Evolutionary conservation across 495 filamentous ascomycete species (phyloP), one percentile per base, ranked within the genome.

Genomic region (Penicillium chermesinum): DNA sequence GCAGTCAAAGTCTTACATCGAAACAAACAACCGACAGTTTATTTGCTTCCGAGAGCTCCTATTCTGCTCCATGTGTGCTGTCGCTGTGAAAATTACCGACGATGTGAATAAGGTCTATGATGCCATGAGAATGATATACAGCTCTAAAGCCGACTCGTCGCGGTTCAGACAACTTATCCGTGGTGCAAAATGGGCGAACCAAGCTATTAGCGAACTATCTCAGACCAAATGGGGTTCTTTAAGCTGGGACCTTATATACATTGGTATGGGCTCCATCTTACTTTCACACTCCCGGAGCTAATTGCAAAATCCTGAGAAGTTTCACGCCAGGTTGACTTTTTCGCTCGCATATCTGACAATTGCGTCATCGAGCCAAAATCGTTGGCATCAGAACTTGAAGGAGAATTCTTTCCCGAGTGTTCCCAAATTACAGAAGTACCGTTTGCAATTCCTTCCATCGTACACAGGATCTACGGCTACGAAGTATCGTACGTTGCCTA

Each of bases 121-220:
- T 12, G 30, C 12, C 8, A 45, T 45, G 43, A 30, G 17, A 34
- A 19, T 16, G 3, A 33, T 45, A 13, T 45, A 35, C 21, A 17
- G 17, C 3, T 45, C 2, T 9, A 19, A 45, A 5, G 43, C 43
- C 32, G 1, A 14, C 1, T 37, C 32, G 19, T 7, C 35, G 17
- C 18, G 27, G 30, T 34, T 36, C 6, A 45, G 43, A 22, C 7
- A 3, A 37, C 43, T 33, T 18, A 45, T 45, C 25, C 43, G 32
- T 34, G 43, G 43, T 45, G 43, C 43, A 1, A 45, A 45, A 45
- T 45, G 43, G 43, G 32, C 43, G 37, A 45, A 45, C 16, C 15
- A 34, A n/a, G 30, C 16, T 18, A 45, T 45, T 21, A 20, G 37
- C 19, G 30, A 35, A 35, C 18, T 45, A 36, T 37, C 43, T 5